phyloP scores from a whole-genome alignment of 495 filamentous ascomycete species.

The Neurospora intermedia region DNA sequence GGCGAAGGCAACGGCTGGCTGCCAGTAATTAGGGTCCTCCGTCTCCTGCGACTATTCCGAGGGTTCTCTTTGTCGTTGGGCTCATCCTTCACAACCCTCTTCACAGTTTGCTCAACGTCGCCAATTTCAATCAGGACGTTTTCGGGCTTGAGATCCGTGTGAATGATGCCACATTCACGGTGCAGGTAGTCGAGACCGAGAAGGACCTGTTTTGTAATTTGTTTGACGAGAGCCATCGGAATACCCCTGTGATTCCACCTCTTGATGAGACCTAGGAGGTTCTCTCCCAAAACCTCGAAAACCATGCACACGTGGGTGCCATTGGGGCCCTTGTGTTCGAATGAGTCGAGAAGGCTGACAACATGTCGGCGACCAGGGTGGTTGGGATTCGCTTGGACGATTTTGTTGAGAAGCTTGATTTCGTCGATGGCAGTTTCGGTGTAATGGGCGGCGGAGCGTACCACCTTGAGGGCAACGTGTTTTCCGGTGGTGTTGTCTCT shows the following conservation, averaged over 20 bases:
- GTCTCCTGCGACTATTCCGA: slow-evolving; percentile 82
- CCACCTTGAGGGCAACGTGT: slow-evolving; percentile 95
- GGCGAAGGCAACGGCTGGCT: slow-evolving; percentile 95
- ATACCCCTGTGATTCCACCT: slow-evolving; percentile 96
- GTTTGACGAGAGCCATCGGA: slow-evolving; percentile 89
- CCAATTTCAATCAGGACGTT: slow-evolving; percentile 99
- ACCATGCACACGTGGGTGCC: slow-evolving; percentile 98
- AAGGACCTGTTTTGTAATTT: slow-evolving; percentile 97
- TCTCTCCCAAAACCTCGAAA: slow-evolving; percentile 95
- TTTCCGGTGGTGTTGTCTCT: slow-evolving; percentile 82
- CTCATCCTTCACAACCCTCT: slow-evolving; percentile 86
- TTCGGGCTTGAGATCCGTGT: slow-evolving; percentile 95
- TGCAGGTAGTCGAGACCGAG: slow-evolving; percentile 93
- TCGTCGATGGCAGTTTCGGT: slow-evolving; percentile 98
- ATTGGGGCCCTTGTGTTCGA: slow-evolving; percentile 95
- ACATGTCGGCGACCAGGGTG: slow-evolving; percentile 92
- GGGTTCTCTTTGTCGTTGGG: slow-evolving; percentile 76
- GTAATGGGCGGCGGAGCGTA: slow-evolving; percentile 94
- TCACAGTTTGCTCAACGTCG: slow-evolving; percentile 92
- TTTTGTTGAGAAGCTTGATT: slow-evolving; percentile 94
- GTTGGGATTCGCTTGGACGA: slow-evolving; percentile 85
- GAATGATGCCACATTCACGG: slow-evolving; percentile 96
- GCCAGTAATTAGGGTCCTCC: slow-evolving; percentile 91
- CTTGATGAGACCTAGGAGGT: slow-evolving; percentile 91
- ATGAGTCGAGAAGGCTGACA: slow-evolving; percentile 89